Base-by-base conservation (phyloP, 106 monocot genomes). In the Agapanthus africanus region DNA sequence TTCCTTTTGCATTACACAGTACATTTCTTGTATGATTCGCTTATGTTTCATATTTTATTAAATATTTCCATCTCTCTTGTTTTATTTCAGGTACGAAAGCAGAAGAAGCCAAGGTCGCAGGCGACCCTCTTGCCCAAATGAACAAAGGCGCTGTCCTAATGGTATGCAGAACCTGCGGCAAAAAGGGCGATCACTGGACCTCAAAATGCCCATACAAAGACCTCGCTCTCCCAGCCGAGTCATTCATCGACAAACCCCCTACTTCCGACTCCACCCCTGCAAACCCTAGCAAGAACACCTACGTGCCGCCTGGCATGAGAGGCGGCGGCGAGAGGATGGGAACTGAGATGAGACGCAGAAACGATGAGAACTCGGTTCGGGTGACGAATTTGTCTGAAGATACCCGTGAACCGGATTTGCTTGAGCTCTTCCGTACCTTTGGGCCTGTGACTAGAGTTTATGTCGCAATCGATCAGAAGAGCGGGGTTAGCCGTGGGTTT, bases 351-450 rank as follows among this genome's bases (percentile, higher is more conserved):
- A 79, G 91, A 59, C 82, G 91, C 18, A 73, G 91, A 47, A 95
- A 95, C 7, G 95, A 95, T 59, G 91, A 91, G 78, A 94, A 94
- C 77, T 94, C 94, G 0, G 94, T 94, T 21, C 69, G 94, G 0
- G 94, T 90, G 8, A 94, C 87, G 59, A 94, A 94, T 41, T 82
- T 94, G 2, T 94, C 94, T 0, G 94, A 94, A 66, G 90, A 94
- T 56, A 94, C 94, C 0, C 83, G 94, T 13, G 90, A 94, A 30
- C 83, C 87, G 2, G 94, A 94, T 59, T 85, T 94, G 0, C 79
- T 85, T 10, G 94, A 94, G 71, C 87, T 94, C 11, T 90, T 94
- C 94, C 80, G 83, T 34, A 81, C 80, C 0, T 94, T 94, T 65
- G 94, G 94, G 2, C 83, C 82, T 0, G 87, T 94, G 4, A 94